A percentile compares a stretch with the other conserved stretches of the same genome.
phyloP scores from a whole-genome alignment of 2,329 filamentous ascomycete genomes.

The Thielaviopsis populi region DNA sequence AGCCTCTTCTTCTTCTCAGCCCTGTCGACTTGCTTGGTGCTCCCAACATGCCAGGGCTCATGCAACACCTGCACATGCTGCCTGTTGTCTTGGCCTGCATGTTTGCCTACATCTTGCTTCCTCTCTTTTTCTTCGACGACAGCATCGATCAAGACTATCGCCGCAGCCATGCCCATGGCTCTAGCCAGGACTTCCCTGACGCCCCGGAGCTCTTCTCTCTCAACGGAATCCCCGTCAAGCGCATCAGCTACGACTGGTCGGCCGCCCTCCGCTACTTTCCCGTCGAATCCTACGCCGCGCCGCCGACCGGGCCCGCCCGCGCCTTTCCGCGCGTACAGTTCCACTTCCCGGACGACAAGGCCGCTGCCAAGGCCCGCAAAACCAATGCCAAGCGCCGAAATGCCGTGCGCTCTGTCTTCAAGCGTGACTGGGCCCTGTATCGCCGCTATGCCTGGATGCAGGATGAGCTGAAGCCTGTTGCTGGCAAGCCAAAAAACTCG shows the following conservation, averaged over 20 bases:
- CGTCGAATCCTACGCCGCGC: slow-evolving; percentile 22
- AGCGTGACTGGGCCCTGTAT: slow-evolving; percentile 36
- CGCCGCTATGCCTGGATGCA: slow-evolving; percentile 36
- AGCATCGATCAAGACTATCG: neutral
- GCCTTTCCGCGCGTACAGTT: slow-evolving; percentile 23
- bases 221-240: slow-evolving; percentile 19
- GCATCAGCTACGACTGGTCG: slow-evolving; percentile 24
- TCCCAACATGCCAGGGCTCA: neutral
- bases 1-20: neutral
- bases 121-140: slow-evolving; percentile 7
- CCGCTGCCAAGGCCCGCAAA: neutral
- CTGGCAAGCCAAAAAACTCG: slow-evolving; percentile 30
- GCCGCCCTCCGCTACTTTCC: slow-evolving; percentile 21
- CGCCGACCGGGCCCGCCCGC: slow-evolving; percentile 21
- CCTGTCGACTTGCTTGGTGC: neutral
- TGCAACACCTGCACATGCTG: slow-evolving; percentile 11
- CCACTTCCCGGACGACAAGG: slow-evolving; percentile 25
- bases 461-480: slow-evolving; percentile 37
- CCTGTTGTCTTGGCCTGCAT: slow-evolving; percentile 6
- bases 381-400: slow-evolving; percentile 21
- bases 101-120: slow-evolving; percentile 9
- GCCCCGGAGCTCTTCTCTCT: neutral
- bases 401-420: slow-evolving; percentile 30
- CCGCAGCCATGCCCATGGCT: neutral
- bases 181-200: neutral